Evolutionary conservation across 352 stramenopile species (phyloP).

Genomic region (Pythium dissimile): DNA sequence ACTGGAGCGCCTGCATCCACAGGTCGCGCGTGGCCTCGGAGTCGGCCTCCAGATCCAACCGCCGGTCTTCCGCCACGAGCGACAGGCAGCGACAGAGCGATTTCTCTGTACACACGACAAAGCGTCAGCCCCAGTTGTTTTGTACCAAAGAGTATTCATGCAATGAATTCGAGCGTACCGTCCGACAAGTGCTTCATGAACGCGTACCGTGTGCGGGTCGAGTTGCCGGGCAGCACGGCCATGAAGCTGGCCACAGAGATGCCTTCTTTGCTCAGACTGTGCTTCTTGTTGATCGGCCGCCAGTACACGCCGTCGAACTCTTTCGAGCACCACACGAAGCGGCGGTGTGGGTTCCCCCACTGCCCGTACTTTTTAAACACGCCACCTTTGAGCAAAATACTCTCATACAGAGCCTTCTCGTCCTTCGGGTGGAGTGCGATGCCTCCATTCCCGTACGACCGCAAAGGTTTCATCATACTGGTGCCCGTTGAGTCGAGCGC

Average conservation of each 20-base stretch:
- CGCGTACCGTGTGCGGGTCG: slow-evolving; percentile 52
- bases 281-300: slow-evolving; percentile 69
- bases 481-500: background rate
- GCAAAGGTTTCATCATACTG: background rate
- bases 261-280: slow-evolving; percentile 50
- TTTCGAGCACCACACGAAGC: slow-evolving; percentile 69
- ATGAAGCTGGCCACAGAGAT: slow-evolving; percentile 43
- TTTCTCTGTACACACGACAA: slow-evolving; percentile 40
- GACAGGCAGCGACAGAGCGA: slow-evolving; percentile 61
- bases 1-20: slow-evolving; percentile 54
- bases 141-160: background rate
- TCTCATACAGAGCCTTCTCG: slow-evolving; percentile 46
- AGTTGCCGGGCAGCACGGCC: slow-evolving; percentile 56
- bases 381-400: slow-evolving; percentile 58
- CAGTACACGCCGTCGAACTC: slow-evolving; percentile 65
- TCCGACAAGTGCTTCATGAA: slow-evolving; percentile 80
- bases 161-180: slow-evolving; percentile 30
- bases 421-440: slow-evolving; percentile 29
- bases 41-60: slow-evolving; percentile 67
- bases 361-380: slow-evolving; percentile 79
- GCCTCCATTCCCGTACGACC: background rate
- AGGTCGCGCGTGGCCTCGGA: slow-evolving; percentile 59
- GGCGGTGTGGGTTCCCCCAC: slow-evolving; percentile 68
- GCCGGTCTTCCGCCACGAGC: slow-evolving; percentile 57
- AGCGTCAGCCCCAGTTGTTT: slow-evolving; percentile 3